A percentile compares a stretch with the other conserved stretches of the same genome.
Conservation (phyloP, 352 stramenopile species). For the Elongisporangium prolatum region DNA sequence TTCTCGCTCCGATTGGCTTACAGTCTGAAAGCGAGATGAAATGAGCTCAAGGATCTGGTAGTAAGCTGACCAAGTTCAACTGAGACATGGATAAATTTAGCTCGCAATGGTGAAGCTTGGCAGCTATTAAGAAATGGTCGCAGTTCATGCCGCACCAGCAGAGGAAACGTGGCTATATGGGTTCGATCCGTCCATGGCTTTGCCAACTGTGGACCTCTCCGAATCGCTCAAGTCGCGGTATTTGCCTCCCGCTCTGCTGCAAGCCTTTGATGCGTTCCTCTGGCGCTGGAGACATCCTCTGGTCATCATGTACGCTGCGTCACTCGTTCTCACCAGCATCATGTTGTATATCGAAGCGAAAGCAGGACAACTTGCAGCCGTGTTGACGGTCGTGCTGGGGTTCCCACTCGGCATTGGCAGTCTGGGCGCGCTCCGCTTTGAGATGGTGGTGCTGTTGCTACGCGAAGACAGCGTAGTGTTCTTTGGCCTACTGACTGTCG, state of each 20-base stretch:
- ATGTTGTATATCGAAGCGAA: slow-evolving; percentile 13
- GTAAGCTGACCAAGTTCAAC: too few relatives aligned
- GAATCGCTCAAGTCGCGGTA: slow-evolving; percentile 27
- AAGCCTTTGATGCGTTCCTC: slow-evolving; percentile 16
- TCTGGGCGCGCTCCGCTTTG: slow-evolving; percentile 23
- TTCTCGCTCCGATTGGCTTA: too few relatives aligned
- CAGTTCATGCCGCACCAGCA: background rate
- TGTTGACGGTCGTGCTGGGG: slow-evolving; percentile 16
- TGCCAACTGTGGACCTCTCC: slow-evolving; percentile 3
- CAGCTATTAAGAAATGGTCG: too few relatives aligned
- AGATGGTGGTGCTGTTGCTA: slow-evolving; percentile 24
- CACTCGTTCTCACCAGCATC: slow-evolving; percentile 15
- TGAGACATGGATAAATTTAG: too few relatives aligned
- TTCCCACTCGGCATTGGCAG: slow-evolving; percentile 21
- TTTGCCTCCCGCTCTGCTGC: slow-evolving; percentile 13
- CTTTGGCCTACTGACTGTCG: slow-evolving; percentile 20
- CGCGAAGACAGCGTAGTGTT: slow-evolving; percentile 39
- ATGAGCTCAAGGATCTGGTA: too few relatives aligned
- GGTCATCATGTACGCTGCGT: slow-evolving; percentile 8
- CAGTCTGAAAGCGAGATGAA: too few relatives aligned
- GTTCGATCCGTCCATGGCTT: background rate
- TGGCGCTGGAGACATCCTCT: slow-evolving; percentile 14
- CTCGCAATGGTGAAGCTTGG: too few relatives aligned
- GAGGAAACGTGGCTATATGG: background rate
- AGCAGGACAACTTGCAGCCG: slow-evolving; percentile 7